Conservation (phyloP, 1,284 basidiomycete genomes). For the Apiotrichum akiyoshidainum region DNA sequence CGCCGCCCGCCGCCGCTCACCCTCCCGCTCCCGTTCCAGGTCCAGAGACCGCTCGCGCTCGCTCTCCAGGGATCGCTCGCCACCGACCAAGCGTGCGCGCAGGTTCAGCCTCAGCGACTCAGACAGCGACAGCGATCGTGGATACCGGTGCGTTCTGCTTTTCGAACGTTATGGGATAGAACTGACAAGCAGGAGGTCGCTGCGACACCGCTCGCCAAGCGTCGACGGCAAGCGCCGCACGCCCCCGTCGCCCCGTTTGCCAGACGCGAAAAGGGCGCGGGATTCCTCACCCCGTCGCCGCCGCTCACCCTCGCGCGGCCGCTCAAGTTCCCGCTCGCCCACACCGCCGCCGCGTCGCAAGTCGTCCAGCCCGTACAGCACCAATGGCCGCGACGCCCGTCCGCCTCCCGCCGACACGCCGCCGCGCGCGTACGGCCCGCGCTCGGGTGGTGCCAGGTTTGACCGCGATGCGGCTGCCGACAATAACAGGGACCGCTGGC, state of each 20-base stretch:
- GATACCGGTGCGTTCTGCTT: too few species aligned
- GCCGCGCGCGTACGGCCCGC: constrained; percentile 1
- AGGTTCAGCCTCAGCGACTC: constrained; percentile 7
- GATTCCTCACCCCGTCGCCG: constrained; percentile 9
- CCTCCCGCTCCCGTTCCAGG: not conserved
- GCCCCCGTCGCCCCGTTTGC: constrained; percentile 7
- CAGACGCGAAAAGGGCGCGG: constrained; percentile 12
- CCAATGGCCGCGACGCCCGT: constrained; percentile 18
- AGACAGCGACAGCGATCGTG: constrained; percentile 1
- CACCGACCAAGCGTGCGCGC: constrained; percentile 1
- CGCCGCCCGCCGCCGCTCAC: not conserved
- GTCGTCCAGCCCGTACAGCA: not conserved
- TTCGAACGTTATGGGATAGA: too few species aligned
- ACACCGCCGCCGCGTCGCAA: constrained; percentile 1
- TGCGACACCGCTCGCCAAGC: constrained; percentile 9
- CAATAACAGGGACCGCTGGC: constrained; percentile 4
- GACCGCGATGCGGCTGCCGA: constrained; percentile 7
- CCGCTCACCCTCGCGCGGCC: not conserved
- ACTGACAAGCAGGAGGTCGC: not conserved
- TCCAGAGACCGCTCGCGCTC: constrained; percentile 1
- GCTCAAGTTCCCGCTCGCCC: constrained; percentile 5
- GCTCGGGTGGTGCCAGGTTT: constrained; percentile 7
- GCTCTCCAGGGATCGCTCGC: constrained; percentile 3
- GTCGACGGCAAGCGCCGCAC: constrained; percentile 9
- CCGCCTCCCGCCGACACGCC: constrained; percentile 14